phyloP scores from a whole-genome alignment of 176 grass and related monocot species.

The Alloteropsis semialata region DNA sequence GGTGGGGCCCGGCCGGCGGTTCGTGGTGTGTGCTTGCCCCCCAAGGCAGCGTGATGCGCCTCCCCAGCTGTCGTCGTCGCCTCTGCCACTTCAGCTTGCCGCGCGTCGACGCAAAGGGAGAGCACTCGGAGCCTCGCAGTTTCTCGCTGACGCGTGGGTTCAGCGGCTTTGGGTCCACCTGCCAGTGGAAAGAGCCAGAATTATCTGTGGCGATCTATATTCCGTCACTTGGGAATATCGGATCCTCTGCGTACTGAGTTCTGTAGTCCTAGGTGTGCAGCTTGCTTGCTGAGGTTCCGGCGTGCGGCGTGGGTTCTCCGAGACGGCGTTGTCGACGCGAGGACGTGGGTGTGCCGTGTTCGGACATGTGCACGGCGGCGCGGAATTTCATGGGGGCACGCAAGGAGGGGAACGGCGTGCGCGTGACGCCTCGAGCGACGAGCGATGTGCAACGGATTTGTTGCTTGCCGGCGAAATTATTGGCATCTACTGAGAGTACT shows the following conservation, averaged over 20 bases:
- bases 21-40: background rate
- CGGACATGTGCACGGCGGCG: background rate
- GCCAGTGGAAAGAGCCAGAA: background rate
- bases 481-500: background rate
- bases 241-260: background rate
- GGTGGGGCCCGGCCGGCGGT: background rate
- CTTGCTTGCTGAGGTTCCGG: background rate
- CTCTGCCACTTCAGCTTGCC: background rate
- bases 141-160: background rate
- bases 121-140: background rate
- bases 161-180: rapidly evolving
- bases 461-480: constrained; percentile 6
- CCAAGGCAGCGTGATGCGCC: constrained; percentile 18
- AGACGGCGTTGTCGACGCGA: background rate
- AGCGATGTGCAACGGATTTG: background rate
- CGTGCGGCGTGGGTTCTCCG: background rate
- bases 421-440: constrained; percentile 18
- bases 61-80: background rate
- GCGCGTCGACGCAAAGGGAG: constrained; percentile 17
- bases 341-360: constrained; percentile 20
- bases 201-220: background rate
- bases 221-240: no score
- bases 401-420: constrained; percentile 27
- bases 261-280: rapidly evolving
- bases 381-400: background rate